Evolutionary conservation across 441 rosid genomes (phyloP).

Genomic region (Cnidoscolus chayamansa): DNA sequence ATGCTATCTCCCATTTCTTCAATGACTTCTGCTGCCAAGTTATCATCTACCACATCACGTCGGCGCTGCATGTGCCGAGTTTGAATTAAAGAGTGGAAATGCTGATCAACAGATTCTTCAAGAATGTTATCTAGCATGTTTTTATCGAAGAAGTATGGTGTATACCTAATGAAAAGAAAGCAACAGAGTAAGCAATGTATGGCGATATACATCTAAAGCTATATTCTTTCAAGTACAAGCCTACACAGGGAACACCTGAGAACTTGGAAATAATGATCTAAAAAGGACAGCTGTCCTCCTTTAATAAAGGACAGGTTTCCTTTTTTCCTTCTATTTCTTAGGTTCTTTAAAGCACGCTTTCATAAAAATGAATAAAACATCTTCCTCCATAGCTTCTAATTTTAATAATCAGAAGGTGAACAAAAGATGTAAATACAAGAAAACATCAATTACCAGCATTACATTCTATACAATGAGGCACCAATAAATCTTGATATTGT

Average conservation of each 20-base stretch:
- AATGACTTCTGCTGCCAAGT: conserved; percentile 69
- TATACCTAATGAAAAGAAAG: conserved; percentile 56
- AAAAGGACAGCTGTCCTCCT: background rate
- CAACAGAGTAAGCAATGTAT: background rate
- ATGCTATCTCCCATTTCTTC: conserved; percentile 88
- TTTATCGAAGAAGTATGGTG: conserved; percentile 95
- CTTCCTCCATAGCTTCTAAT: background rate
- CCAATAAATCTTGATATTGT: background rate
- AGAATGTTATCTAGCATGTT: conserved; percentile 87
- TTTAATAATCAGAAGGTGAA: background rate
- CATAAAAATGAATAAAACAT: background rate
- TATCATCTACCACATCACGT: conserved; percentile 75
- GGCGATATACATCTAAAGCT: background rate
- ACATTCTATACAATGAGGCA: background rate
- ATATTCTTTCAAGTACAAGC: background rate
- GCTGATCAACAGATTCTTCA: conserved; percentile 93
- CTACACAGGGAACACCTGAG: background rate
- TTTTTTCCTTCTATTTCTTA: background rate
- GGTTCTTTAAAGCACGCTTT: background rate
- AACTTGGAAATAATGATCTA: background rate
- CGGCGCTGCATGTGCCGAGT: conserved; percentile 82
- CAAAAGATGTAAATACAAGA: background rate
- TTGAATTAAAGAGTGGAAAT: conserved; percentile 80
- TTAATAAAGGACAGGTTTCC: background rate
- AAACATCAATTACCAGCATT: background rate